Evolutionary conservation across 768 basidiomycete genomes (phyloP).

Genomic region (Scleroderma citrinum): DNA sequence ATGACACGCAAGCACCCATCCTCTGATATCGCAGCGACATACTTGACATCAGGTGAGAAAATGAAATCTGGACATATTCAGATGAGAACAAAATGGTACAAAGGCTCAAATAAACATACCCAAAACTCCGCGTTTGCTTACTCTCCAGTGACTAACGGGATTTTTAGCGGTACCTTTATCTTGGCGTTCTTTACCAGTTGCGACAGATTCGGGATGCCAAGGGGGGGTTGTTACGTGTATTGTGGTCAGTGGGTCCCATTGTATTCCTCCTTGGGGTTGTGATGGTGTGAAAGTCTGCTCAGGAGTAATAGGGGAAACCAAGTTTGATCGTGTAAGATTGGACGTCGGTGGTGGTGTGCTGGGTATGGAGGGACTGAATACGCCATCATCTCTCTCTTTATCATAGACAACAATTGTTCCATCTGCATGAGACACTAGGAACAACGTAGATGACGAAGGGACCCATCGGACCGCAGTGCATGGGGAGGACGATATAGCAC

Average conservation of each 20-base stretch:
- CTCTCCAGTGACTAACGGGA: constrained; percentile 86
- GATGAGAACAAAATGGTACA: constrained; percentile 1
- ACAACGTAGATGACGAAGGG: constrained; percentile 70
- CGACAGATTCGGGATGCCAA: constrained; percentile 63
- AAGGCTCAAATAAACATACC: constrained; percentile 39
- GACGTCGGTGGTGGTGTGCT: constrained; percentile 20
- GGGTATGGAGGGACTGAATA: constrained; percentile 62
- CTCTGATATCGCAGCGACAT: constrained; percentile 85
- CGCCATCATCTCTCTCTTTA: constrained; percentile 83
- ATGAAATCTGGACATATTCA: constrained; percentile 58
- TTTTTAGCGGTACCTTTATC: constrained; percentile 76
- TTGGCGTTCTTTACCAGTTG: constrained; percentile 28
- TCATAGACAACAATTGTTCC: constrained; percentile 88
- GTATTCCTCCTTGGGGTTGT: constrained; percentile 29
- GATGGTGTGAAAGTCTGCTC: constrained; percentile 23
- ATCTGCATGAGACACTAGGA: constrained; percentile 83
- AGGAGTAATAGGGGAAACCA: constrained; percentile 18
- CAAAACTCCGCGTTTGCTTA: constrained; percentile 65
- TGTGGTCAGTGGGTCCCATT: constrained; percentile 73
- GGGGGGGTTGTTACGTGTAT: constrained; percentile 80
- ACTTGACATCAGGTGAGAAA: constrained; percentile 90
- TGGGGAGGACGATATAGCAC: constrained; percentile 71
- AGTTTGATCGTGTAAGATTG: constrained; percentile 9
- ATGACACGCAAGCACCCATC: constrained; percentile 90
- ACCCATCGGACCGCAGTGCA: constrained; percentile 93